Evolutionary conservation across 139 green algal genomes (phyloP), one percentile per base, ranked within the genome.

Genomic region (Desmodesmus armatus): DNA sequence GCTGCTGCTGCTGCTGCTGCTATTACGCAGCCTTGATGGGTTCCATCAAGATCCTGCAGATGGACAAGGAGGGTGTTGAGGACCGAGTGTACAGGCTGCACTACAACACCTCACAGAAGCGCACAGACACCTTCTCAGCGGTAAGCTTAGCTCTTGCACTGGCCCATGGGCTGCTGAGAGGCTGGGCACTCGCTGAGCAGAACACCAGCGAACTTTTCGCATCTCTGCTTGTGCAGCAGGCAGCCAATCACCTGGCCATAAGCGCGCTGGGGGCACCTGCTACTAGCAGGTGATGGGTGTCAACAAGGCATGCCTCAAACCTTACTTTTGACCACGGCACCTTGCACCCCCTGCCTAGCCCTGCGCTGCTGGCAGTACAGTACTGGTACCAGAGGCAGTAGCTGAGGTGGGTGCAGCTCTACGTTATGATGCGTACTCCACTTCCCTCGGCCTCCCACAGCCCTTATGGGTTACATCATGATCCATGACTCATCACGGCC

Each of bases 31-130:
- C 58, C 31, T 25, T 80, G 27, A 37, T 91, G 1, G 85, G 71
- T 15, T 76, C 21, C 25, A 27, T 82, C 27, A 92, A 92, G 69
- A 79, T 89, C 17, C 23, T 79, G 23, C 47, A 89, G 0, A 89
- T 92, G 62, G 79, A 91, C 60, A 75, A 78, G 29, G 90, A 88
- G 39, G 91, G 87, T 21, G 84, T 94, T 13, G 84, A 90, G 60
- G 91, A 94, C 78, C 85, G 91, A 3, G 88, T 90, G 2, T 94
- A 93, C 83, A 81, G 76, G 25, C 85, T 94, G 53, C 87, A 94
- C 71, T 94, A 92, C 71, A 94, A 94, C 83, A 43, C 83, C 29
- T 49, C 71, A 19, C 90, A 94, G 76, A 85, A 90, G 25, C 80
- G 88, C 47, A 85, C 67, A 9, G 90, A 93, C 69, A 13, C 67